A percentile compares a stretch with the other conserved stretches of the same genome.
phyloP scores from a whole-genome alignment of 1,139 yeast species.

The Hemisphaericaspora xylofermentans region DNA sequence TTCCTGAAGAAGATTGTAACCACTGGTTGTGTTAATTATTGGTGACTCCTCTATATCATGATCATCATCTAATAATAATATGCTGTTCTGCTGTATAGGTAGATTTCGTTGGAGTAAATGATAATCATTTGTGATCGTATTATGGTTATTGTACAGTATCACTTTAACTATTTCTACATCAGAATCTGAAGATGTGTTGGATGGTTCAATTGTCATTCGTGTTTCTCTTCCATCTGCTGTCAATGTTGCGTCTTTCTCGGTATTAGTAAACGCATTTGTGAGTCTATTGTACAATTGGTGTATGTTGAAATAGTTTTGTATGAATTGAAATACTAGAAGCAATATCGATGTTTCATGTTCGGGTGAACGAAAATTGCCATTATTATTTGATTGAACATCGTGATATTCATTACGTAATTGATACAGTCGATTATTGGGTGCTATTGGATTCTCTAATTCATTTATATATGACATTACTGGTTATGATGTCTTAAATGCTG shows the following conservation, averaged over 20 bases:
- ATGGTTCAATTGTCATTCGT: not conserved
- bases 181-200: conserved; percentile 3
- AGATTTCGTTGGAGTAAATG: conserved; percentile 9
- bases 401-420: not conserved
- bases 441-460: conserved; percentile 2
- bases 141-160: no score
- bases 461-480: conserved; percentile 1
- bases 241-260: not conserved
- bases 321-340: conserved; percentile 1
- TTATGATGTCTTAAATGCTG: no score
- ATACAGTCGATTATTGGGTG: conserved; percentile 1
- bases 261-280: not conserved
- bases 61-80: conserved; percentile 9
- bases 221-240: not conserved
- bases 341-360: not conserved
- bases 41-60: conserved; percentile 2
- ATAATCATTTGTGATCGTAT: conserved; percentile 12
- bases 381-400: not conserved
- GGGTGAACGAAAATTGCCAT: no score
- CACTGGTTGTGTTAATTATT: not conserved
- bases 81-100: conserved; percentile 9
- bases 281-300: not conserved
- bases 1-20: conserved; percentile 4
- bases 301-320: not conserved
- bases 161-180: conserved; percentile 13